These are phyloP conservation scores for Lojkania enalia DNA, from an alignment of 2,329 filamentous ascomycete species.

Conservation along the genomic window DNA sequence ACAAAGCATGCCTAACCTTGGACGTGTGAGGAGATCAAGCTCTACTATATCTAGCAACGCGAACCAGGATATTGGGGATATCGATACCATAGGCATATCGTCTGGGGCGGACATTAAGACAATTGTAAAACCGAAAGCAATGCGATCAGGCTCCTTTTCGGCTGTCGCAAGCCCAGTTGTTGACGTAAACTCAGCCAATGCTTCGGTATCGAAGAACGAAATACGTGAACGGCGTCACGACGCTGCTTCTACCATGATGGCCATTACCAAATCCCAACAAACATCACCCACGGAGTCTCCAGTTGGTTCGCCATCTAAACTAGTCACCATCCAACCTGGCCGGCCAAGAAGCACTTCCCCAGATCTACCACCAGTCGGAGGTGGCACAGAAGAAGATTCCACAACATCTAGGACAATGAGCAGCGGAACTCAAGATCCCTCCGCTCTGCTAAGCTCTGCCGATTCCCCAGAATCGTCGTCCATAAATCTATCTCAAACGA, in stretches of 20 bases:
- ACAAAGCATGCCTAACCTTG: conserved; percentile 2
- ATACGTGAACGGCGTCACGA: conserved; percentile 62
- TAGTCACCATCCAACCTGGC: conserved; percentile 4
- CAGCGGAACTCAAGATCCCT: conserved; percentile 3
- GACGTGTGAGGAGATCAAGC: background rate
- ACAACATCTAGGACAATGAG: conserved; percentile 1
- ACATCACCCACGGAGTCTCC: conserved; percentile 56
- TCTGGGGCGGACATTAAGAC: conserved; percentile 28
- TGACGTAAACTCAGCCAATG: conserved; percentile 67
- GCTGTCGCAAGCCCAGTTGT: conserved; percentile 66
- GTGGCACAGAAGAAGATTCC: background rate
- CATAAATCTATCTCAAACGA: conserved; percentile 1
- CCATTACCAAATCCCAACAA: conserved; percentile 66
- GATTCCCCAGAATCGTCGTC: conserved; percentile 4
- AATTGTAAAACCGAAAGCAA: conserved; percentile 53
- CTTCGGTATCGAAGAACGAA: conserved; percentile 55
- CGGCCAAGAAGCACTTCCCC: conserved; percentile 3
- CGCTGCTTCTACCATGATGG: conserved; percentile 67
- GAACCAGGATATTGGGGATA: background rate
- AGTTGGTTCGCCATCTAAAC: conserved; percentile 45
- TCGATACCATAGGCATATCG: conserved; percentile 22
- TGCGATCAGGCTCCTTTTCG: conserved; percentile 66
- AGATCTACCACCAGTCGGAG: background rate
- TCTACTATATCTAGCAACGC: background rate
- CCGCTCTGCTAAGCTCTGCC: conserved; percentile 2